phyloP scores from a whole-genome alignment of 805 yeast species.

The Jamesozyma hellenica region DNA sequence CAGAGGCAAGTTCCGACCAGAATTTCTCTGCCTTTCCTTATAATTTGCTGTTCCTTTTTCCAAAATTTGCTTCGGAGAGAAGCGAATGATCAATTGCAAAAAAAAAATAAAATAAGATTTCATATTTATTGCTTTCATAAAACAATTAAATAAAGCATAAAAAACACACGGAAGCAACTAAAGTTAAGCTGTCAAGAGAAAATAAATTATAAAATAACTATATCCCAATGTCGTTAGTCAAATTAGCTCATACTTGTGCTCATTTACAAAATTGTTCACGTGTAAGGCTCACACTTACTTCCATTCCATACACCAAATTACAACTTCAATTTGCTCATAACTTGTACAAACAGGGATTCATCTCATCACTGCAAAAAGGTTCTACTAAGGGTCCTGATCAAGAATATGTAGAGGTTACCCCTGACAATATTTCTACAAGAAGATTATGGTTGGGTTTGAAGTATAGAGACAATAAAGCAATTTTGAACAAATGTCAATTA shows the following conservation, averaged over 20 bases:
- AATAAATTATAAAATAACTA: too few relatives aligned
- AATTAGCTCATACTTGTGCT: conserved; percentile 73
- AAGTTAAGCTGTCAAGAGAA: too few relatives aligned
- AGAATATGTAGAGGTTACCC: conserved; percentile 65
- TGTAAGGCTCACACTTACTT: conserved; percentile 62
- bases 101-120: too few relatives aligned
- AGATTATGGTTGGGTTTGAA: conserved; percentile 88
- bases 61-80: too few relatives aligned
- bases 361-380: conserved; percentile 77
- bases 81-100: too few relatives aligned
- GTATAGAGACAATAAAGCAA: conserved; percentile 72
- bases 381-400: conserved; percentile 76
- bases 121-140: too few relatives aligned
- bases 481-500: conserved; percentile 57
- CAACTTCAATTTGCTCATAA: conserved; percentile 79
- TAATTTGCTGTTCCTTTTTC: too few relatives aligned
- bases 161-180: too few relatives aligned
- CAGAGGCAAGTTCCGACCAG: too few relatives aligned
- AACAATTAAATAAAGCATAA: too few relatives aligned
- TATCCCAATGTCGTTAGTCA: conserved; percentile 65
- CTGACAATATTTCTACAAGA: conserved; percentile 76
- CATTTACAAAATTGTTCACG: conserved; percentile 82
- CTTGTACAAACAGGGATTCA: conserved; percentile 82
- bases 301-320: conserved; percentile 72
- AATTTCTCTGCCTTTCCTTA: too few relatives aligned